Evolutionary conservation across 192 early-diverging fungal genomes (phyloP).

Genomic region (Cetraspora pellucida): DNA sequence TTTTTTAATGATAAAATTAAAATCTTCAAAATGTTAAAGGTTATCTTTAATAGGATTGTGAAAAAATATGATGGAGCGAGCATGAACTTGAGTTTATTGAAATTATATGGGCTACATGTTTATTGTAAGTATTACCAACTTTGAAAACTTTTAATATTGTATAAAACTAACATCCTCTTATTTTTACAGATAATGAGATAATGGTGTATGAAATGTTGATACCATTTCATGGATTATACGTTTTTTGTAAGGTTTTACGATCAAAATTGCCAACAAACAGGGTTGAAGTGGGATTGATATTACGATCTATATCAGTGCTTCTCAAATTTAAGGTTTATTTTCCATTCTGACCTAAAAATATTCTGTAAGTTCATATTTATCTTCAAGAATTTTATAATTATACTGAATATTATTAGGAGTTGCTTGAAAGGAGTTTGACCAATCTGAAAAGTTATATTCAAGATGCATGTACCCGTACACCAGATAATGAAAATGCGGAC

Average conservation of each 20-base stretch:
- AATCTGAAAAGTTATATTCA: slow-evolving; percentile 8
- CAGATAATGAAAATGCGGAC: slow-evolving; percentile 17
- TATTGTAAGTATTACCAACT: slow-evolving; percentile 20
- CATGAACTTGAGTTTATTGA: neutral
- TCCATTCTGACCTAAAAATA: neutral
- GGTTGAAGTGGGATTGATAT: neutral
- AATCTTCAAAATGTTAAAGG: slow-evolving; percentile 10
- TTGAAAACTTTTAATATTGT: neutral
- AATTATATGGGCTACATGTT: neutral
- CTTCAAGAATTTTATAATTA: neutral
- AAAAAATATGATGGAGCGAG: neutral
- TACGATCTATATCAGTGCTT: neutral
- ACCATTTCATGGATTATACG: neutral
- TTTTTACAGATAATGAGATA: neutral
- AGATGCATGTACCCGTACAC: slow-evolving; percentile 15
- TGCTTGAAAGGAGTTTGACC: neutral
- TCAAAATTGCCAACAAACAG: neutral
- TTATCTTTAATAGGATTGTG: neutral
- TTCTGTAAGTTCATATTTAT: neutral
- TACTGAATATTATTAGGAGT: slow-evolving; percentile 10
- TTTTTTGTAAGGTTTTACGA: slow-evolving; percentile 10
- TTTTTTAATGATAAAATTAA: neutral
- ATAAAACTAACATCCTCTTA: neutral
- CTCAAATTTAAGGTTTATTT: slow-evolving; percentile 8
- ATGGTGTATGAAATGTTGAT: neutral